These are phyloP conservation scores for Xerocomellus chrysenteron DNA, from an alignment of 768 basidiomycete species.

Conservation along the genomic window DNA sequence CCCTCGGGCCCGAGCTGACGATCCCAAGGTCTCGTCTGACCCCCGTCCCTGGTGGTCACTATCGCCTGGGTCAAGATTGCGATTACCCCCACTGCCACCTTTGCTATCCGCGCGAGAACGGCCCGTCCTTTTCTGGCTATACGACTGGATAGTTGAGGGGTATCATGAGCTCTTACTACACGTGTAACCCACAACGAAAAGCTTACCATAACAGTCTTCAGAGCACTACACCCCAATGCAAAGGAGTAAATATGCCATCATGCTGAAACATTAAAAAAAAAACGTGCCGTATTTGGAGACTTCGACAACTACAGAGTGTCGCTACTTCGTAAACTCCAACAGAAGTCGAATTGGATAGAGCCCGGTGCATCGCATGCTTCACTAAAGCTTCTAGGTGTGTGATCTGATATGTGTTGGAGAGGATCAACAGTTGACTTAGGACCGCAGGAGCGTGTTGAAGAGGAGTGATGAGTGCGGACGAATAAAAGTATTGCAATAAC, in stretches of 20 bases:
- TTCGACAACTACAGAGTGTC: slow-evolving; percentile 84
- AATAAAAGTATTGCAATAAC: slow-evolving; percentile 92
- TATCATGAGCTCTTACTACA: slow-evolving; percentile 13
- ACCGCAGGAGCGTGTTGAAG: slow-evolving; percentile 90
- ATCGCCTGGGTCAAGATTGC: slow-evolving; percentile 35
- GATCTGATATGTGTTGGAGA: slow-evolving; percentile 82
- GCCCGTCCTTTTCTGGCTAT: slow-evolving; percentile 69
- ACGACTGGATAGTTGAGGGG: slow-evolving; percentile 49
- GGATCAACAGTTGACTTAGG: slow-evolving; percentile 79
- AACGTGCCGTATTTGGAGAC: slow-evolving; percentile 82
- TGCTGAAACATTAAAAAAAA: slow-evolving; percentile 12
- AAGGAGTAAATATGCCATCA: slow-evolving; percentile 10
- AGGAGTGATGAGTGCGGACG: slow-evolving; percentile 80
- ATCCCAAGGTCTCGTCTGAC: slow-evolving; percentile 34
- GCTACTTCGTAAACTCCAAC: slow-evolving; percentile 95
- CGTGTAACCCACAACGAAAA: background rate
- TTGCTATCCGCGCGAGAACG: slow-evolving; percentile 52
- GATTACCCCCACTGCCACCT: slow-evolving; percentile 41
- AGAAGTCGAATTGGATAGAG: slow-evolving; percentile 78
- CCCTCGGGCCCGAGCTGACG: slow-evolving; percentile 52
- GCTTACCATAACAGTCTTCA: slow-evolving; percentile 82
- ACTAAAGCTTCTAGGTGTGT: slow-evolving; percentile 73
- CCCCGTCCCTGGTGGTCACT: slow-evolving; percentile 37
- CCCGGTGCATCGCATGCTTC: slow-evolving; percentile 93
- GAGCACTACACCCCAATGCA: slow-evolving; percentile 45